Evolutionary conservation across 2,329 filamentous ascomycete species (phyloP).

Genomic region (Microascus cirrosus): DNA sequence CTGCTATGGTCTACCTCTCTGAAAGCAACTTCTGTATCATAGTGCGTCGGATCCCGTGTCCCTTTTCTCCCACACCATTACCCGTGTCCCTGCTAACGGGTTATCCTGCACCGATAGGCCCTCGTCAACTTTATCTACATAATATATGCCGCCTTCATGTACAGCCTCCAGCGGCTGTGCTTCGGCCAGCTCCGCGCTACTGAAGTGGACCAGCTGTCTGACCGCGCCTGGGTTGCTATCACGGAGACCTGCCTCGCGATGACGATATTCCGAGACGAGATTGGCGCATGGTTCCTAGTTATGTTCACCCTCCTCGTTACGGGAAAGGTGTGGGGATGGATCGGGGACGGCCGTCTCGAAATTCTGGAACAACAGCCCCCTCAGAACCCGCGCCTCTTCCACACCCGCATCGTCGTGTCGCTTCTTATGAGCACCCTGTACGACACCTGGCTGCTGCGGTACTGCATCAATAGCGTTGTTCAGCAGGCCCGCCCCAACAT

Average conservation of each 20-base stretch:
- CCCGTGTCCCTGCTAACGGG: background rate
- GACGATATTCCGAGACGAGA: slow-evolving; percentile 94
- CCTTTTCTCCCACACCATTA: background rate
- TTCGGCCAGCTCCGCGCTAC: slow-evolving; percentile 85
- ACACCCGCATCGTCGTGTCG: slow-evolving; percentile 68
- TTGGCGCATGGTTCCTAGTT: slow-evolving; percentile 86
- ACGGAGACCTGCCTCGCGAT: slow-evolving; percentile 95
- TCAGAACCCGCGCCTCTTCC: slow-evolving; percentile 77
- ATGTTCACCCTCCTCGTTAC: slow-evolving; percentile 93
- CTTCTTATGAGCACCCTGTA: slow-evolving; percentile 70
- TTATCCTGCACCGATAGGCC: slow-evolving; percentile 42
- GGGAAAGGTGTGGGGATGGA: slow-evolving; percentile 98
- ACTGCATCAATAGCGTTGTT: slow-evolving; percentile 73
- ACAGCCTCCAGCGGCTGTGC: slow-evolving; percentile 78
- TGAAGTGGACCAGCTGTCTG: slow-evolving; percentile 94
- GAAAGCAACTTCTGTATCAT: slow-evolving; percentile 94
- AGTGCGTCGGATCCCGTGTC: slow-evolving; percentile 37
- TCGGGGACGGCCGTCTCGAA: slow-evolving; percentile 88
- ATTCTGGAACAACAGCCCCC: slow-evolving; percentile 92
- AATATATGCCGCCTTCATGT: slow-evolving; percentile 68
- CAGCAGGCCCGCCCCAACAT: slow-evolving; percentile 87
- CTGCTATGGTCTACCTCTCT: slow-evolving; percentile 89
- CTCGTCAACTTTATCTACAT: slow-evolving; percentile 85
- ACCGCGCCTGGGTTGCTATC: slow-evolving; percentile 96
- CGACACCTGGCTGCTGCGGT: slow-evolving; percentile 68